Base-by-base conservation (phyloP, 2,329 filamentous ascomycete species). In the Monilinia aucupariae region DNA sequence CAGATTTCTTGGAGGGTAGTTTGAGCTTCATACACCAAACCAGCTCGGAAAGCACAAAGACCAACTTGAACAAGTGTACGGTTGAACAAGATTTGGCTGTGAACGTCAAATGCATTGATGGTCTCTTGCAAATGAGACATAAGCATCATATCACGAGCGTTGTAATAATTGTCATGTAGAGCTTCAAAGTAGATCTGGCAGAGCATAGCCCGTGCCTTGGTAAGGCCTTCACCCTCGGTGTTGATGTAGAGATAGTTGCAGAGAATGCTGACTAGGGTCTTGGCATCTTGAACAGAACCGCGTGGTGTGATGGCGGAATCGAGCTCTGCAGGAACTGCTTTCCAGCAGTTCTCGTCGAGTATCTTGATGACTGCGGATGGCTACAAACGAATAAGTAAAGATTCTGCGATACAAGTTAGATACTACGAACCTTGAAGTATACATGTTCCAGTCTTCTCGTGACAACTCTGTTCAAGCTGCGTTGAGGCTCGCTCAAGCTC, bases 91-190 rank as follows among this genome's bases (percentile, higher is more conserved):
- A 99, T 99, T 79, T 99, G 94, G 62, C 91, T 96, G 80, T 88
- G 91, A 70, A 99, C 90, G 74, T 99, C 94, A 74, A 99, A 99
- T 79, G 90, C 96, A 79, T 85, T 85, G 76, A 99, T 99, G 62
- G 90, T 96, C 81, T 99, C 94, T 75, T 97, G 93, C 75, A 99
- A 81, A 80, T 99, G 94, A 22, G 94, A 99, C 92, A 99, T 99
- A 77, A 99, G 86, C 88, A 97, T 96, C 89, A 99, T 93, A 77
- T 99, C 96, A 69, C 94, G 90, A 73, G 94, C 90, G 78, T 90
- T 91, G 84, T 96, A 97, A 83, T 97, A 99, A 72, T 96, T 88
- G 78, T 97, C 92, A 78, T 99, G 94, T 60, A 99, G 85, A 58
- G 94, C 94, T 71, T 97, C 83, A 86, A 96, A 96, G 82, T 99